A percentile compares a stretch with the other conserved stretches of the same genome.
phyloP scores from a whole-genome alignment of 192 early-diverging fungal species.

The Umbelopsis ramanniana region DNA sequence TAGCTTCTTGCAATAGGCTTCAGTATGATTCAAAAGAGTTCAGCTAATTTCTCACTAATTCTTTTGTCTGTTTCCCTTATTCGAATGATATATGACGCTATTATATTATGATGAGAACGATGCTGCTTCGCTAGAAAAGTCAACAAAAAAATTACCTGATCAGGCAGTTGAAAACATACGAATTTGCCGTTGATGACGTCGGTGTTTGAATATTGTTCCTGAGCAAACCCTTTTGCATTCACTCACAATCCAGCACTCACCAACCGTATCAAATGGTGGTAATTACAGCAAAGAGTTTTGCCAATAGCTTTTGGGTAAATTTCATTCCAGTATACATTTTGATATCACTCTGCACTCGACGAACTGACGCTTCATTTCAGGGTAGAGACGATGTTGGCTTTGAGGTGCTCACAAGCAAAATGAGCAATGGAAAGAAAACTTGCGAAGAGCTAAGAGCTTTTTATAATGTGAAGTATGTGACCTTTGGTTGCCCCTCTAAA shows the following conservation, averaged over 20 bases:
- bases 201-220: too few relatives aligned
- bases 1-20: too few relatives aligned
- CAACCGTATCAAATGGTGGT: not conserved
- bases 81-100: too few relatives aligned
- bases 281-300: constrained; percentile 29
- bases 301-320: constrained; percentile 41
- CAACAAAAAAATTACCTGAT: too few relatives aligned
- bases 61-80: too few relatives aligned
- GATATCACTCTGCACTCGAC: not conserved
- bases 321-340: not conserved
- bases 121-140: too few relatives aligned
- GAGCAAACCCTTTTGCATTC: not conserved
- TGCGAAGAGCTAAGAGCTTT: constrained; percentile 68
- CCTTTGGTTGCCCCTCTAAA: not conserved
- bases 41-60: too few relatives aligned
- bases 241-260: not conserved
- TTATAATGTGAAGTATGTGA: constrained; percentile 53
- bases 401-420: constrained; percentile 64
- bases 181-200: too few relatives aligned
- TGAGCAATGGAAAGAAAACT: constrained; percentile 71
- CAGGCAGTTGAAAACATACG: too few relatives aligned
- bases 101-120: too few relatives aligned
- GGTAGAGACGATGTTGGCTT: constrained; percentile 73
- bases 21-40: too few relatives aligned
- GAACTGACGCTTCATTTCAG: constrained; percentile 24